Base-by-base conservation (phyloP, 768 basidiomycete species). In the Dentipellis sp. region DNA sequence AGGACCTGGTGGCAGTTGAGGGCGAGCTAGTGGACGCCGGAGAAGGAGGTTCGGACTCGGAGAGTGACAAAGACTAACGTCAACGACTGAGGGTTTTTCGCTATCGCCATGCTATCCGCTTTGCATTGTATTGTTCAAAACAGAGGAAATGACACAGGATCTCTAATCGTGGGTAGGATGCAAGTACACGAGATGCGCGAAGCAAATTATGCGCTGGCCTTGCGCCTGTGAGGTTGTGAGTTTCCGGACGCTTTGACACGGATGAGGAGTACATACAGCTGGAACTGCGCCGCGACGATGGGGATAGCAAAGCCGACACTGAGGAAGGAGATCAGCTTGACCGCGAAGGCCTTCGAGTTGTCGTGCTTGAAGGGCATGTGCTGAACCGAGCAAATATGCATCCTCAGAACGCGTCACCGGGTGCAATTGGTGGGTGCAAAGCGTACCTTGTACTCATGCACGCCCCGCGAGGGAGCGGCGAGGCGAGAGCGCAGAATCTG, bases 261-360 rank as follows among this genome's bases (percentile, higher is more conserved):
- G n/a, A 9, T 16, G n/a, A 37, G 3, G 16, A 34, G 38, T 11
- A 69, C 70, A 19, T 64, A 69, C 56, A 59, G 38, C 54, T 58
- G 56, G 48, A 62, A 56, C 39, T 46, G 50, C 29, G 55, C 65
- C 65, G 53, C 67, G 58, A 55, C 62, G 58, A 38, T 62, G 62
- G 54, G 69, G 60, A 62, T 38, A 12, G 53, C 48, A 37, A 59
- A 62, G 6, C 61, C 61, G 12, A 35, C 21, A 10, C 46, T 12
- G 49, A 60, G 54, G 59, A 60, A 60, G 22, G 52, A 8, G 14
- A 42, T 14, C 21, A 60, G 53, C 49, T 62, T 62, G 56, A 35
- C 22, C 10, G 53, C 61, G 34, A 58, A 60, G 9, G 8, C 54
- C 52, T 61, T 62, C 12, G 53, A 57, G 34, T 54, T 47, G 48